These are phyloP conservation scores for Elsinoe batatas DNA, from an alignment of 2,329 filamentous ascomycete genomes.

Conservation along the genomic window DNA sequence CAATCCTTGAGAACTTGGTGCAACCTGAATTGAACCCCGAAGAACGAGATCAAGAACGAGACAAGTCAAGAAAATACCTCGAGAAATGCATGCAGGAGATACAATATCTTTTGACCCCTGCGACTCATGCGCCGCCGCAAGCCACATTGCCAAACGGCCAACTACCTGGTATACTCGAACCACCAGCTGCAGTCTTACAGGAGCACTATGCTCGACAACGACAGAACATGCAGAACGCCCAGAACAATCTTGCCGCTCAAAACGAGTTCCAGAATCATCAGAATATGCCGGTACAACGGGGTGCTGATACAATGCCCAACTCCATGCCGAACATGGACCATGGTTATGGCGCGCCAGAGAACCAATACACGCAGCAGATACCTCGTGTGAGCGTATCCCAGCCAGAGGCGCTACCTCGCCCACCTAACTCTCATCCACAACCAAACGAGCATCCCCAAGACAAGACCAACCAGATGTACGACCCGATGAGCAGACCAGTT, in stretches of 20 bases:
- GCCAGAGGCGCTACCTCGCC: slow-evolving; percentile 21
- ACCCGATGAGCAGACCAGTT: slow-evolving; percentile 47
- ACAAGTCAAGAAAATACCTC: slow-evolving; percentile 54
- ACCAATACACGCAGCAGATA: slow-evolving; percentile 32
- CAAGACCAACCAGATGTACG: slow-evolving; percentile 49
- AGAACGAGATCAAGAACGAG: slow-evolving; percentile 49
- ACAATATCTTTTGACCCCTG: slow-evolving; percentile 57
- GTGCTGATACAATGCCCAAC: slow-evolving; percentile 24
- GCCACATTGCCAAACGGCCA: slow-evolving; percentile 24
- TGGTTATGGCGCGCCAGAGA: slow-evolving; percentile 37
- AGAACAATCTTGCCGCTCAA: slow-evolving; percentile 26
- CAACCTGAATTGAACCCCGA: slow-evolving; percentile 35
- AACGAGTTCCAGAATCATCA: slow-evolving; percentile 51
- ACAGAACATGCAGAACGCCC: slow-evolving; percentile 36
- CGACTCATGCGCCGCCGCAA: slow-evolving; percentile 49
- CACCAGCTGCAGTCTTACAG: slow-evolving; percentile 35
- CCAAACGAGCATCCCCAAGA: slow-evolving; percentile 47
- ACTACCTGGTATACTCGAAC: slow-evolving; percentile 34
- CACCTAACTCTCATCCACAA: slow-evolving; percentile 18
- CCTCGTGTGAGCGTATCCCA: slow-evolving; percentile 31
- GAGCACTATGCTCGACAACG: slow-evolving; percentile 50
- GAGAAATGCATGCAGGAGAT: slow-evolving; percentile 59
- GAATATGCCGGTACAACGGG: slow-evolving; percentile 32
- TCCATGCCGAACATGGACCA: slow-evolving; percentile 15
- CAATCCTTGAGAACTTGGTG: slow-evolving; percentile 25